Conservation (phyloP, 371 early-diverging fungal genomes). For the Saksenaea vasiformis region DNA sequence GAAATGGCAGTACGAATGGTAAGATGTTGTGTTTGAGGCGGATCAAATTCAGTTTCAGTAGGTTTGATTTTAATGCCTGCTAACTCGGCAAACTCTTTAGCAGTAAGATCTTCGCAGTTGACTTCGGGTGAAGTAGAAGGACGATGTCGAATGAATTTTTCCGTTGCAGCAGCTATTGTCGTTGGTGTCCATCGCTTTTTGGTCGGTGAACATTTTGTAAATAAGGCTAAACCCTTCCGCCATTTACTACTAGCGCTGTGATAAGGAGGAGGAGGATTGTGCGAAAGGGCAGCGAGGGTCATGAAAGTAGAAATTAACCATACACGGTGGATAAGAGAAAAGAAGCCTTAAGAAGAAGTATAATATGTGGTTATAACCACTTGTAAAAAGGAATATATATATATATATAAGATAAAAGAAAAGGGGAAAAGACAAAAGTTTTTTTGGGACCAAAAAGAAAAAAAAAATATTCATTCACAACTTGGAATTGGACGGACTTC, state of each 20-base stretch:
- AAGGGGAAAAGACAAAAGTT: background rate
- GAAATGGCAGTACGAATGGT: slow-evolving; percentile 8
- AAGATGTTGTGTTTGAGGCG: slow-evolving; percentile 3
- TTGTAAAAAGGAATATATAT: background rate
- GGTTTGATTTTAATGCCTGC: slow-evolving; percentile 26
- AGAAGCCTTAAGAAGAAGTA: background rate
- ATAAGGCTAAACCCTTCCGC: background rate
- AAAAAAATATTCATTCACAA: background rate
- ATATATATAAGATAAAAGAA: background rate
- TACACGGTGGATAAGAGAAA: background rate
- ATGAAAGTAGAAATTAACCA: slow-evolving; percentile 6
- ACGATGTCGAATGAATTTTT: slow-evolving; percentile 20
- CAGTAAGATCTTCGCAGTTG: slow-evolving; percentile 31
- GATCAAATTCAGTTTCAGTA: slow-evolving; percentile 1
- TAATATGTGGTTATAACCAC: background rate
- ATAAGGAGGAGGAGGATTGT: slow-evolving; percentile 18
- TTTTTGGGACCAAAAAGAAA: too few species aligned
- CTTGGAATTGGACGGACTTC: background rate
- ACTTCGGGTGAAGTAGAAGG: slow-evolving; percentile 10
- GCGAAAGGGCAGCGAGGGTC: slow-evolving; percentile 21
- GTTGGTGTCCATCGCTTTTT: slow-evolving; percentile 10
- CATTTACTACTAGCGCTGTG: background rate
- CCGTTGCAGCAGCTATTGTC: slow-evolving; percentile 25
- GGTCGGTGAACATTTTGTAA: background rate
- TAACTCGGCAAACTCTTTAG: slow-evolving; percentile 32